phyloP scores from a whole-genome alignment of 106 monocot species.

The Hemerocallis citrina region DNA sequence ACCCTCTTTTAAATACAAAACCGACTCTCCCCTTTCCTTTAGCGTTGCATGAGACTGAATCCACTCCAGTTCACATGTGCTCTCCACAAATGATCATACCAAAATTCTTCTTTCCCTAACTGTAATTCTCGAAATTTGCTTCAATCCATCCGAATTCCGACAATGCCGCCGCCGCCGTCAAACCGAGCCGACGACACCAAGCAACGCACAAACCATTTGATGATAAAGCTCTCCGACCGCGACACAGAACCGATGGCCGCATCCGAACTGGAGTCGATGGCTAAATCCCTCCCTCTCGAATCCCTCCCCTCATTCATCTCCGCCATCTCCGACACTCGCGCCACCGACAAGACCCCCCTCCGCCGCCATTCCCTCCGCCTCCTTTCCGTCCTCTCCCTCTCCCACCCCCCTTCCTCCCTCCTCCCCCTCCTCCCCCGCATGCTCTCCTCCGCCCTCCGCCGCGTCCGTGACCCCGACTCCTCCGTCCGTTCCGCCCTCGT shows the following conservation, averaged over 20 bases:
- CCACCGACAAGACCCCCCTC: slow-evolving; percentile 74
- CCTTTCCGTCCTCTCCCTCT: slow-evolving; percentile 36
- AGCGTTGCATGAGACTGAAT: too few relatives aligned
- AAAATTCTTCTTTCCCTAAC: too few relatives aligned
- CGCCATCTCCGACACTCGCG: slow-evolving; percentile 60
- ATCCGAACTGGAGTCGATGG: slow-evolving; percentile 78
- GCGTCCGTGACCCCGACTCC: slow-evolving; percentile 85
- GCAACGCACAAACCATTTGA: slow-evolving; percentile 53
- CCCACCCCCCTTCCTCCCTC: slow-evolving; percentile 24
- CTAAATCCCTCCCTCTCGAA: slow-evolving; percentile 35
- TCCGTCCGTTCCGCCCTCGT: slow-evolving; percentile 73
- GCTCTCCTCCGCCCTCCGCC: slow-evolving; percentile 62
- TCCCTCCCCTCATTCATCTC: slow-evolving; percentile 54
- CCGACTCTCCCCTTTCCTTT: too few relatives aligned
- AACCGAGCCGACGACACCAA: slow-evolving; percentile 18
- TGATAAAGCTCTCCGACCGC: slow-evolving; percentile 75
- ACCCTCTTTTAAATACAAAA: too few relatives aligned
- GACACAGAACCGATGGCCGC: slow-evolving; percentile 88
- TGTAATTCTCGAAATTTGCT: too few relatives aligned
- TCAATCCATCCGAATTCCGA: background rate
- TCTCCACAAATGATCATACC: too few relatives aligned
- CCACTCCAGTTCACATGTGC: too few relatives aligned
- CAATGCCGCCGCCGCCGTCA: background rate
- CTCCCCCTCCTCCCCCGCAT: slow-evolving; percentile 62
- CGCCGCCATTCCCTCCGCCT: slow-evolving; percentile 77